Base-by-base conservation (phyloP, 2,329 filamentous ascomycete species). In the Penicillium sp. region DNA sequence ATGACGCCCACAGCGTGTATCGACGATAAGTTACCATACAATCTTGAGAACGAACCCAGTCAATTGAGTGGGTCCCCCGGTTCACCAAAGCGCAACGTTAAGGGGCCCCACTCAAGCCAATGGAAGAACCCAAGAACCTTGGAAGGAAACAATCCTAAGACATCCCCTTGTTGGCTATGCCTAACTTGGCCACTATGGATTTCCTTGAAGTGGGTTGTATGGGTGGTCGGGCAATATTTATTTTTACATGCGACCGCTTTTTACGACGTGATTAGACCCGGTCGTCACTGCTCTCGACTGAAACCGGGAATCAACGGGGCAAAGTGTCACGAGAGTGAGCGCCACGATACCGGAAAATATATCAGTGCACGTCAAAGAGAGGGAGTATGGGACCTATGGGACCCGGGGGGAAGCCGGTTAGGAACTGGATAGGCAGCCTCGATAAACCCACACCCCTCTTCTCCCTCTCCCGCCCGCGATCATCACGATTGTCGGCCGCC, bases 91-190 rank as follows among this genome's bases (percentile, higher is more conserved):
- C 51, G 54, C 48, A 54, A 53, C 57, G 48, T 58, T 60, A 55
- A 60, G 27, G 39, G 14, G 47, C 54, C 52, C 50, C 60, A 54
- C 50, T 44, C 30, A 61, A 57, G 59, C 61, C 57, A 61, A 62
- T 59, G 59, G 61, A 63, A 61, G 55, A 53, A 53, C 46, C 61
- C 31, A 61, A 62, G 58, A 61, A 63, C 42, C 54, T 58, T 58
- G 55, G 54, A 60, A 60, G 56, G 50, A 54, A 54, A 51, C 53
- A 41, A 28, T 41, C 35, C 47, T 57, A 46, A 60, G 55, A 55
- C 58, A 58, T 57, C 22, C 13, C 24, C 25, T 27, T 48, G 46
- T 27, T 33, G 13, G 22, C 28, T 43, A 48, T 48, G 18, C 46
- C 46, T 30, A 41, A 25, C 11, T 41, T 18, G 38, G 45, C 38